Base-by-base conservation (phyloP, 78 protist species). In the Emiliania huxleyi region DNA sequence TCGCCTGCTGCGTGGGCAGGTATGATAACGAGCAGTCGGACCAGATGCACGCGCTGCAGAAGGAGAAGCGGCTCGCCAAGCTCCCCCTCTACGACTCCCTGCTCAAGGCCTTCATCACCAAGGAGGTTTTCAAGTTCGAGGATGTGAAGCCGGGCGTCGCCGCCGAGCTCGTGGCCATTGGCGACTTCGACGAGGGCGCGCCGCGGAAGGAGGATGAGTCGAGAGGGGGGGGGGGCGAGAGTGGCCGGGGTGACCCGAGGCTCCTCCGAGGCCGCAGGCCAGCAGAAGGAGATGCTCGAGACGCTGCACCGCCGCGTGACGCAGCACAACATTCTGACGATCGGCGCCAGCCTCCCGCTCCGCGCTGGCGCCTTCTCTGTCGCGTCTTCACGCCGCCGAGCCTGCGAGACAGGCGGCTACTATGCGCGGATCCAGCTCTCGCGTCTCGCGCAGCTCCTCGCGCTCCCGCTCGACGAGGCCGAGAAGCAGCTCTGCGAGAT, bases 271-370 rank as follows among this genome's bases (percentile, higher is more conserved):
- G n/a, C n/a, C n/a, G n/a, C n/a, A n/a, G n/a, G n/a, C n/a, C n/a
- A 96, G 96, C 46, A 45, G 33, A 95, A 91, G 43, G 79, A 15
- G 29, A 81, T 81, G 48, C 38, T 33, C 12, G 23, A 44, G 22
- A 44, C 89, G 21, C 0, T 96, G 33, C 93, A 91, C 45, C 62
- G 46, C 55, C 93, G 97, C 42, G 96, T 96, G 45, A 85, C 94
- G 33, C 94, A 95, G 84, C 97, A 96, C 91, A 96, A 96, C 91
- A 81, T 96, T 69, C 79, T 93, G 21, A 95, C 93, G 25, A 37
- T 96, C 79, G 94, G 94, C 69, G 90, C 18, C 33, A n/a, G n/a
- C n/a, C n/a, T n/a, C n/a, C n/a, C 6, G 26, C 71, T 18, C 2
- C 26, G 71, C 71, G 21, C 56, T n/a, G n/a, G n/a, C n/a, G n/a